phyloP scores from a whole-genome alignment of 2,329 filamentous ascomycete genomes.

The Hypomyces rosellus region DNA sequence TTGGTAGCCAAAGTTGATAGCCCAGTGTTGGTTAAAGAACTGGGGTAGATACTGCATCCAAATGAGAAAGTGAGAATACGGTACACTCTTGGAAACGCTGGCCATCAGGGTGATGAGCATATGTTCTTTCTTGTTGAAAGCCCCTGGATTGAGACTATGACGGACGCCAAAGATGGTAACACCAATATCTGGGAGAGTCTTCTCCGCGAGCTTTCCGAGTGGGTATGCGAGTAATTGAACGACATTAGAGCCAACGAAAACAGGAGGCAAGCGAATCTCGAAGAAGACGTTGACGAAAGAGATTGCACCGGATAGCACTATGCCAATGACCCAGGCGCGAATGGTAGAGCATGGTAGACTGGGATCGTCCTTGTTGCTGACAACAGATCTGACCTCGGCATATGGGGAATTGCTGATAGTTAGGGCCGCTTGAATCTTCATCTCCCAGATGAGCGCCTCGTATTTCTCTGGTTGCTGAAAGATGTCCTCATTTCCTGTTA shows the following conservation, averaged over 20 bases:
- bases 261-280: conserved; percentile 45
- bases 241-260: conserved; percentile 45
- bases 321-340: conserved; percentile 44
- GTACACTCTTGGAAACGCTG: conserved; percentile 41
- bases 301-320: conserved; percentile 39
- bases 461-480: conserved; percentile 32
- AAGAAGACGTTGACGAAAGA: conserved; percentile 50
- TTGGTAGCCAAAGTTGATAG: conserved; percentile 37
- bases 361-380: conserved; percentile 49
- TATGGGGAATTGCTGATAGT: conserved; percentile 51
- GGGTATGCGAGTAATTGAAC: conserved; percentile 44
- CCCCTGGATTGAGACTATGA: conserved; percentile 45
- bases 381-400: conserved; percentile 47
- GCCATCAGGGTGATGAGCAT: conserved; percentile 55
- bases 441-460: conserved; percentile 39
- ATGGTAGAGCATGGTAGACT: conserved; percentile 43
- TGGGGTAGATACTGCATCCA: conserved; percentile 39
- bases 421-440: conserved; percentile 46
- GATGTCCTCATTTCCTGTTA: conserved; percentile 23
- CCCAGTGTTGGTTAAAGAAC: conserved; percentile 36
- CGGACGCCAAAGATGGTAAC: conserved; percentile 35
- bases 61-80: conserved; percentile 43
- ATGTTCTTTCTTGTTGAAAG: conserved; percentile 54
- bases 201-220: conserved; percentile 38
- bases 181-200: conserved; percentile 38